Base-by-base conservation (phyloP, 306 rosid species). In the Coriaria nepalensis region DNA sequence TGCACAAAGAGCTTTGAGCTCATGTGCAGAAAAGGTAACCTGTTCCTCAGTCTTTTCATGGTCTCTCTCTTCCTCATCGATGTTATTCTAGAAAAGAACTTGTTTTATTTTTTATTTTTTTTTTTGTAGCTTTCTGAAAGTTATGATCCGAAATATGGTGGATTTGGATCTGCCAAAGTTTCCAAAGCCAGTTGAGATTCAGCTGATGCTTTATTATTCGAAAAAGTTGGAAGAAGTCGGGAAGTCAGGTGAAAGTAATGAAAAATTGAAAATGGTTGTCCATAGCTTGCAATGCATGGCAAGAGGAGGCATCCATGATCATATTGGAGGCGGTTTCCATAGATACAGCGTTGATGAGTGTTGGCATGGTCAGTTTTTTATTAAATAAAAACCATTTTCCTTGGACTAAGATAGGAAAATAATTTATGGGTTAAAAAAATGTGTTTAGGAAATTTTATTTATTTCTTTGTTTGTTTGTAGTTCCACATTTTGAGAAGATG, bases 401-500 rank as follows among this genome's bases (percentile, higher is more conserved):
- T 49, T 10, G 6, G 14, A 43, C 36, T 14, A 14, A 39, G 14
- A 35, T 37, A 9, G 8, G 29, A 20, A 20, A 20, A 20, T 20
- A 20, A 20, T 53, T 54, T 36, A 8, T 43, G 40, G n/a, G 10
- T 10, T 60, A 60, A 50, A 35, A 60, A 50, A 20, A 20, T 20
- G 29, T 20, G 29, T 20, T 20, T 20, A 20, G 29, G 29, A 20
- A 20, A 20, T 20, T 20, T 14, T 14, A 20, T 60, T 43, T 56
- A 43, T 43, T 45, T 40, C 36, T 10, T 52, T 41, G 9, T 54
- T 61, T 54, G 55, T 47, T 67, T 72, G 80, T 84, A 88, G 97
- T 88, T 62, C 97, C 97, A 11, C 97, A 88, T 80, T 88, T 88
- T 48, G 97, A 88, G 82, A 84, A 88, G 87, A 88, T 88, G 97